phyloP scores from a whole-genome alignment of 1,139 yeast genomes.

The Nematodospora anomalae region DNA sequence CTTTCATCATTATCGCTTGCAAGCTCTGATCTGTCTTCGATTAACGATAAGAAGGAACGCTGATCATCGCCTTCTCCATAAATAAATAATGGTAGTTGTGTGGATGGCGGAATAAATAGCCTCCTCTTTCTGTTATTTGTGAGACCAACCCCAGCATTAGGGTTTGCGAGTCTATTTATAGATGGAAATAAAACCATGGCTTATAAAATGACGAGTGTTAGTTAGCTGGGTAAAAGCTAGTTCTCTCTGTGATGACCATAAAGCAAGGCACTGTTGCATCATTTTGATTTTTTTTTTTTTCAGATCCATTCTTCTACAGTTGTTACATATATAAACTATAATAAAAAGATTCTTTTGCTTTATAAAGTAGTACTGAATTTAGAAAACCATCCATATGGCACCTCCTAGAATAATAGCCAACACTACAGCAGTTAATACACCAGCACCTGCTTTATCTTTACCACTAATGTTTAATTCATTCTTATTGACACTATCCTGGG shows the following conservation, averaged over 20 bases:
- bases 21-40: slow-evolving; percentile 43
- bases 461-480: slow-evolving; percentile 32
- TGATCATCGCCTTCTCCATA: slow-evolving; percentile 66
- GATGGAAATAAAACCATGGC: slow-evolving; percentile 45
- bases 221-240: neutral
- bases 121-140: slow-evolving; percentile 44
- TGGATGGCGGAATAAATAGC: slow-evolving; percentile 69
- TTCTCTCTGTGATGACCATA: neutral
- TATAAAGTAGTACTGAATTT: no score
- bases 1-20: slow-evolving; percentile 43
- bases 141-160: slow-evolving; percentile 34
- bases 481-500: slow-evolving; percentile 26
- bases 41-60: slow-evolving; percentile 56
- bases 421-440: slow-evolving; percentile 45
- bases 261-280: no score
- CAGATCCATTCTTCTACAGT: neutral
- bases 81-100: slow-evolving; percentile 62
- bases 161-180: slow-evolving; percentile 45
- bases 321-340: no score
- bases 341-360: no score
- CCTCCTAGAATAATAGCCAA: slow-evolving; percentile 40
- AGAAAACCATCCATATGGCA: slow-evolving; percentile 47
- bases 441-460: slow-evolving; percentile 51
- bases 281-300: neutral
- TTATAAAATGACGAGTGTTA: neutral